A percentile compares a stretch with the other conserved stretches of the same genome.
phyloP scores from a whole-genome alignment of 768 basidiomycete species.

The Dacryopinax spathularia region DNA sequence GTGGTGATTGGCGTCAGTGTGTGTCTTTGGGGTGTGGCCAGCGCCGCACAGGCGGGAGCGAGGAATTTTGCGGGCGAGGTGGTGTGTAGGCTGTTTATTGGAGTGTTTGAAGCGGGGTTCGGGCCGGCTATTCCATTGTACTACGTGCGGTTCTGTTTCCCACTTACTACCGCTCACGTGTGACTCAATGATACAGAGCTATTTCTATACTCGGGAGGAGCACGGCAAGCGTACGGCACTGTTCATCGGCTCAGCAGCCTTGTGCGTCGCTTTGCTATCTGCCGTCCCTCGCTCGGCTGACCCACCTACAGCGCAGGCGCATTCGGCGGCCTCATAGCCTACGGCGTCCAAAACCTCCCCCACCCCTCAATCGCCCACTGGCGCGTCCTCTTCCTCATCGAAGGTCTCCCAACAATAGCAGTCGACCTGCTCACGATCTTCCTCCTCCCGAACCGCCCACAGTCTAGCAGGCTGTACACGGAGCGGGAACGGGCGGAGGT shows the following conservation, averaged over 20 bases:
- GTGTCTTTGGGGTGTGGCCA: constrained; percentile 27
- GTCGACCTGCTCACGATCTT: constrained; percentile 44
- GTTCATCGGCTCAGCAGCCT: constrained; percentile 24
- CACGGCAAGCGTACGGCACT: constrained; percentile 27
- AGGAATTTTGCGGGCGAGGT: constrained; percentile 22
- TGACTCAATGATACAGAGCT: not conserved
- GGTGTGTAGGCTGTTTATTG: constrained; percentile 26
- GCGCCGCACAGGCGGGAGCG: constrained; percentile 24
- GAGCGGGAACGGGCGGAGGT: constrained; percentile 39
- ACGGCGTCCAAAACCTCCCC: constrained; percentile 19
- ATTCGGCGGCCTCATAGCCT: constrained; percentile 12
- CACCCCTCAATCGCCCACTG: constrained; percentile 11
- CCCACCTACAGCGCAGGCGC: not conserved
- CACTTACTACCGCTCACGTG: constrained; percentile 12
- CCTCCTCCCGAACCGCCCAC: constrained; percentile 55
- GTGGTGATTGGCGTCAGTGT: constrained; percentile 25
- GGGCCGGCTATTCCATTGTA: constrained; percentile 18
- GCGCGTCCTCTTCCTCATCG: constrained; percentile 28
- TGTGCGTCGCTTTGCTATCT: constrained; percentile 16
- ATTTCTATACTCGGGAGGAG: constrained; percentile 23
- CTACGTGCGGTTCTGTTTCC: constrained; percentile 9
- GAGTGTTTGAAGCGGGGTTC: constrained; percentile 23
- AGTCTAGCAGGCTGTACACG: constrained; percentile 45
- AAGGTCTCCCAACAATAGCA: constrained; percentile 48
- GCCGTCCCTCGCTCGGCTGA: not conserved